Evolutionary conservation across 2,329 filamentous ascomycete genomes (phyloP).

Genomic region (Fusarium acutatum): DNA sequence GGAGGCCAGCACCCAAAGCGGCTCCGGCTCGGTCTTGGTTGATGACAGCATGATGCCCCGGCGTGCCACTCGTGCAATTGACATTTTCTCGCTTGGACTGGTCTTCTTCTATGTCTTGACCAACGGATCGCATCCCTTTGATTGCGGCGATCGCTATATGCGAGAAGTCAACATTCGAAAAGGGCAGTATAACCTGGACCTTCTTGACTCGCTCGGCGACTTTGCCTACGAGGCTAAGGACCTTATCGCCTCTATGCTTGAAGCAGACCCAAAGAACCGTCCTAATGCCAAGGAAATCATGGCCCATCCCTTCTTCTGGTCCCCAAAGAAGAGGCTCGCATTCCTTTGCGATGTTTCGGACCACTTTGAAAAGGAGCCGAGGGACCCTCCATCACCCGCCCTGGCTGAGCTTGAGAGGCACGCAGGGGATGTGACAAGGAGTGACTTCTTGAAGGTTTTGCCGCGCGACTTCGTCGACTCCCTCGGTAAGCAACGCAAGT

Average conservation of each 20-base stretch:
- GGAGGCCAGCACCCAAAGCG: constrained; percentile 66
- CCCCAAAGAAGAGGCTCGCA: constrained; percentile 82
- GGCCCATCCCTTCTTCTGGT: constrained; percentile 97
- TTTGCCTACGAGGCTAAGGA: constrained; percentile 88
- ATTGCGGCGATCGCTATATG: constrained; percentile 93
- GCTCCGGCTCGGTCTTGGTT: constrained; percentile 66
- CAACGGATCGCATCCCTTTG: constrained; percentile 90
- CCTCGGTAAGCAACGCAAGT: constrained; percentile 93
- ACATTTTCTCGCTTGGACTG: constrained; percentile 95
- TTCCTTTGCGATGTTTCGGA: constrained; percentile 98
- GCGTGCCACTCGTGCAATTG: constrained; percentile 92
- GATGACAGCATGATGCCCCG: constrained; percentile 68
- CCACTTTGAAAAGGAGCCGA: constrained; percentile 91
- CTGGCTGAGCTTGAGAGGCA: constrained; percentile 67
- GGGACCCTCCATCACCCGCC: constrained; percentile 78
- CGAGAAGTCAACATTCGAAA: constrained; percentile 98
- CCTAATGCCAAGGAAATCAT: constrained; percentile 83
- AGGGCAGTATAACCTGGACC: constrained; percentile 76
- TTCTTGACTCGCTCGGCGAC: constrained; percentile 79
- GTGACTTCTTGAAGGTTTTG: constrained; percentile 81
- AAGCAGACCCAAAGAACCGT: constrained; percentile 61
- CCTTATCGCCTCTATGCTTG: constrained; percentile 82
- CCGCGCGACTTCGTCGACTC: constrained; percentile 87
- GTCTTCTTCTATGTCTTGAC: constrained; percentile 99
- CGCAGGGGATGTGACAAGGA: constrained; percentile 63